Evolutionary conservation across 176 grass and related monocot genomes (phyloP), one percentile per base, ranked within the genome.

Genomic region (Juncus effusus): DNA sequence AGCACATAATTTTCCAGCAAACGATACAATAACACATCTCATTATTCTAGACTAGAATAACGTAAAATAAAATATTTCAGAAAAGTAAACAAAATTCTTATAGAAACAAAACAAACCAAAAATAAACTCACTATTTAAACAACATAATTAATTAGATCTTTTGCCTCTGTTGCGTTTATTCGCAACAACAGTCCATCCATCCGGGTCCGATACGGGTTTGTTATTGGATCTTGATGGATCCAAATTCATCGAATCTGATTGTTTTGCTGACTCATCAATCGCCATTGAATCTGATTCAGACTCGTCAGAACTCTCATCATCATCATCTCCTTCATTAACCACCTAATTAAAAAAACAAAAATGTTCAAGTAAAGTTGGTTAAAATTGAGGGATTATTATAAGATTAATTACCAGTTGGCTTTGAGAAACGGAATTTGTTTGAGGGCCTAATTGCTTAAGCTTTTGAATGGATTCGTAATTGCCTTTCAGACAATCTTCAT

Each of bases 121-220:
- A 28, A 0, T 28, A 28, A 28, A 28, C 19, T 28, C 1, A 28
- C 19, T 28, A 28, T 28, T 28, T 28, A 28, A 28, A 28, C 19
- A 28, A 28, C 19, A 6, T 5, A 28, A 55, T 37, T 69, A 69
- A 72, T 10, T 45, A 13, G 69, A 72, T 59, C 38, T 69, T 55
- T 53, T 86, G 67, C 63, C 77, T 6, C 63, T 67, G 16, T 47
- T 47, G 3, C 66, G 72, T 67, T 59, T 91, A 47, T 88, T 66
- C 12, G 85, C 66, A 60, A 97, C 93, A 28, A 74, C 53, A 10
- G 79, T 90, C 91, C 93, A 97, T 16, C 93, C 93, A 56, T 97
- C 88, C 4, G 84, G 77, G 1, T 92, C 93, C 3, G 82, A 79
- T 13, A 40, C 35, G 55, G 73, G 74, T 60, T 64, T 89, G 13